Evolutionary conservation across 2,329 filamentous ascomycete genomes (phyloP).

Genomic region (Cephalotrichum gorgonifer): DNA sequence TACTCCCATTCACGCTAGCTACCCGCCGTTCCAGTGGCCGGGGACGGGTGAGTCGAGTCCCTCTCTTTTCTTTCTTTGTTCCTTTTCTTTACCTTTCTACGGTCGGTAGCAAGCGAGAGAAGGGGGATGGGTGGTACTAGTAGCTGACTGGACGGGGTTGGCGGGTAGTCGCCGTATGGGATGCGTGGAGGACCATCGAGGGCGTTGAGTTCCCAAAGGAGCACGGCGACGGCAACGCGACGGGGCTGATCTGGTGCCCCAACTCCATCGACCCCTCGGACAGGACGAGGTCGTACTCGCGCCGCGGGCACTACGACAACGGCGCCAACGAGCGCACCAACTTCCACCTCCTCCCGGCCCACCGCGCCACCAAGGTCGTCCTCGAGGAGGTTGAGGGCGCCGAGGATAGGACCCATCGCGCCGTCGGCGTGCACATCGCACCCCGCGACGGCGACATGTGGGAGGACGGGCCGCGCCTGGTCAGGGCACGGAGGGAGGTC

Average conservation of each 20-base stretch:
- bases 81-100: constrained; percentile 2
- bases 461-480: constrained; percentile 3
- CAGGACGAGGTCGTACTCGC: constrained; percentile 16
- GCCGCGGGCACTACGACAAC: constrained; percentile 17
- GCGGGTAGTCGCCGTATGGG: constrained; percentile 3
- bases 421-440: constrained; percentile 4
- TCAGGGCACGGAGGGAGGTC: constrained; percentile 22
- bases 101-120: too few species aligned
- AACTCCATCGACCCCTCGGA: constrained; percentile 16
- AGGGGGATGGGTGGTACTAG: background rate
- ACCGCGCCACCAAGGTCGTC: constrained; percentile 8
- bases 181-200: constrained; percentile 11
- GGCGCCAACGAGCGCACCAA: constrained; percentile 8
- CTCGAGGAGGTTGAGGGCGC: constrained; percentile 2
- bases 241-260: constrained; percentile 20
- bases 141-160: background rate
- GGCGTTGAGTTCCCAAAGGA: constrained; percentile 15
- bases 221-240: constrained; percentile 13
- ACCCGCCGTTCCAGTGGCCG: constrained; percentile 11
- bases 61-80: background rate
- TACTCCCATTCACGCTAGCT: constrained; percentile 9
- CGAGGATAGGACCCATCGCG: constrained; percentile 1
- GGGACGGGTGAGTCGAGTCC: constrained; percentile 6
- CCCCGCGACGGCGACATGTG: constrained; percentile 7
- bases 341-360: constrained; percentile 8